phyloP scores from a whole-genome alignment of 2,329 filamentous ascomycete genomes.

The Penicillium sp. region DNA sequence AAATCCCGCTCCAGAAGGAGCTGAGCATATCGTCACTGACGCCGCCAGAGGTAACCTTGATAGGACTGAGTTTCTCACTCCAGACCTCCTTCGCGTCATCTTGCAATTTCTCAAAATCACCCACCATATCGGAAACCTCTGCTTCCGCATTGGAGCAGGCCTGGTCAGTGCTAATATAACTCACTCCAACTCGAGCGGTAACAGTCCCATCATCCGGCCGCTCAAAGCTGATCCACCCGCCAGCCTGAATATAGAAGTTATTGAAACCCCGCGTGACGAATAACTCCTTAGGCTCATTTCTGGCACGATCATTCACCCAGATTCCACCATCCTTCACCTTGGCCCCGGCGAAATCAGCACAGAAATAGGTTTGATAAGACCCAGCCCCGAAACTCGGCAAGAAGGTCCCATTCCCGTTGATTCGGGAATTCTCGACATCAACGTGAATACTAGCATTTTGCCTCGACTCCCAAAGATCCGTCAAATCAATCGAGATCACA shows the following conservation, averaged over 20 bases:
- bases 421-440: slow-evolving; percentile 58
- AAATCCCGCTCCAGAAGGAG: slow-evolving; percentile 69
- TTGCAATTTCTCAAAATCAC: slow-evolving; percentile 55
- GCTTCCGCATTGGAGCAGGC: slow-evolving; percentile 68
- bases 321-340: slow-evolving; percentile 62
- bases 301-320: slow-evolving; percentile 64
- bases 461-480: slow-evolving; percentile 64
- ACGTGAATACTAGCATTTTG: slow-evolving; percentile 62
- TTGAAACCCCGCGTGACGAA: slow-evolving; percentile 61
- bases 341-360: slow-evolving; percentile 66
- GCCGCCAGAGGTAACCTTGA: slow-evolving; percentile 58
- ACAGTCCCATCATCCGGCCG: slow-evolving; percentile 55
- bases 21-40: slow-evolving; percentile 56
- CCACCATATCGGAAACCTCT: slow-evolving; percentile 58
- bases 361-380: slow-evolving; percentile 63
- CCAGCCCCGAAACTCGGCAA: slow-evolving; percentile 66
- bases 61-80: slow-evolving; percentile 62
- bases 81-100: slow-evolving; percentile 56
- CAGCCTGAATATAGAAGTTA: slow-evolving; percentile 58
- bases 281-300: slow-evolving; percentile 54
- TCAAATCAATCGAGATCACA: slow-evolving; percentile 65
- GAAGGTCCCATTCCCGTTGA: slow-evolving; percentile 64
- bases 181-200: slow-evolving; percentile 66
- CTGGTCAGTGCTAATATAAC: slow-evolving; percentile 66
- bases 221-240: slow-evolving; percentile 66